A percentile compares a stretch with the other conserved stretches of the same genome.
phyloP scores from a whole-genome alignment of 2,329 filamentous ascomycete genomes.

The Arthroderma uncinatum region DNA sequence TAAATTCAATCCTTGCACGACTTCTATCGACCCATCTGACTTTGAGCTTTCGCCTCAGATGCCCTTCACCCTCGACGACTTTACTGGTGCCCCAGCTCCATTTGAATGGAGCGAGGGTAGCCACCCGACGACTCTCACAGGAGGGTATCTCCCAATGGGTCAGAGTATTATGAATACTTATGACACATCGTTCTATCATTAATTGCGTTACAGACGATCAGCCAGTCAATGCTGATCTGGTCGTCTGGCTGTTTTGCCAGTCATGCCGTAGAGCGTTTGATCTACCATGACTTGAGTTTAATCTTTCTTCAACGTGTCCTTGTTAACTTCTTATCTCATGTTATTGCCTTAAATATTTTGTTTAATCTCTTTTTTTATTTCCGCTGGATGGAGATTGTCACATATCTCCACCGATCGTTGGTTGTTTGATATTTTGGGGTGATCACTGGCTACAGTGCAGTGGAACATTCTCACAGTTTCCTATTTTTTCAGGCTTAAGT shows the following conservation, averaged over 20 bases:
- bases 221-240: conserved; percentile 24
- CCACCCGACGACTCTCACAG: conserved; percentile 7
- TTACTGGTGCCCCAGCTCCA: conserved; percentile 7
- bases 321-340: conserved; percentile 17
- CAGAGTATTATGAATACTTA: conserved; percentile 24
- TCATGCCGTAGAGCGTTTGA: conserved; percentile 22
- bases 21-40: not conserved
- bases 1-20: conserved; percentile 8
- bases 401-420: conserved; percentile 1
- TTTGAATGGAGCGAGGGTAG: conserved; percentile 10
- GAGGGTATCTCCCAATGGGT: conserved; percentile 23
- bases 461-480: conserved; percentile 3
- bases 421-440: not conserved
- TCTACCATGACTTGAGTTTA: conserved; percentile 16
- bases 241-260: conserved; percentile 29
- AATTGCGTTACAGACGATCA: conserved; percentile 20
- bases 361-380: conserved; percentile 18
- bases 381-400: conserved; percentile 1
- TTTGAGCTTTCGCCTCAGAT: conserved; percentile 9
- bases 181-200: conserved; percentile 22
- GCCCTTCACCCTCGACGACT: conserved; percentile 15
- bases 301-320: conserved; percentile 19
- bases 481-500: not conserved
- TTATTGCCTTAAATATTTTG: conserved; percentile 19
- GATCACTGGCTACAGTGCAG: conserved; percentile 4